Conservation (phyloP, 306 rosid species). For the Ziziphus jujuba region DNA sequence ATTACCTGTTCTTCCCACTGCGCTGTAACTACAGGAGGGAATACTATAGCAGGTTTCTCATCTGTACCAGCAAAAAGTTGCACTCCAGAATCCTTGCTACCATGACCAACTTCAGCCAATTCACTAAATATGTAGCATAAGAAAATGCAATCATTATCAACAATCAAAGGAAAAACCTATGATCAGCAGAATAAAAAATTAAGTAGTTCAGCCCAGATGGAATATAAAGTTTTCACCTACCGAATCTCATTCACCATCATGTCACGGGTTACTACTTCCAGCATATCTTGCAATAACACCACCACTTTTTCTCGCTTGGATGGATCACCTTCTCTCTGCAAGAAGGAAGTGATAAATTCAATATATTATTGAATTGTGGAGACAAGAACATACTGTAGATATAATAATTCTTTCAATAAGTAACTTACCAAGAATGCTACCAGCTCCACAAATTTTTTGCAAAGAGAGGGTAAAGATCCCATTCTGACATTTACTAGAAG, state of each 20-base stretch:
- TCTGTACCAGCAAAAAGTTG: conserved; percentile 97
- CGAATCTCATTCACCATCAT: conserved; percentile 89
- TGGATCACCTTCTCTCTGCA: conserved; percentile 68
- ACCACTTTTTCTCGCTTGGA: conserved; percentile 69
- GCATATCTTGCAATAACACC: conserved; percentile 87
- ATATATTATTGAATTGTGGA: conserved; percentile 4
- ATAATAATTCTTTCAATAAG: conserved; percentile 16
- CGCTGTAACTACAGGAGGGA: conserved; percentile 78
- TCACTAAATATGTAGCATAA: conserved; percentile 53
- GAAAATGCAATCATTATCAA: conserved; percentile 20
- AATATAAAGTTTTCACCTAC: conserved; percentile 44
- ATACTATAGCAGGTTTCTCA: conserved; percentile 67
- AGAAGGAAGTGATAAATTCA: conserved; percentile 33
- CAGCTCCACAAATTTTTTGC: conserved; percentile 85
- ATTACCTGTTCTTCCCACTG: conserved; percentile 97
- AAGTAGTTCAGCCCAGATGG: conserved; percentile 13
- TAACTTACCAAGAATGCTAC: conserved; percentile 82
- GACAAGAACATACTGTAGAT: conserved; percentile 25
- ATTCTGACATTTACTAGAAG: conserved; percentile 85
- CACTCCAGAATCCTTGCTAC: conserved; percentile 81
- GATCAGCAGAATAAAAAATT: neutral
- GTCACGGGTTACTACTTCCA: conserved; percentile 96
- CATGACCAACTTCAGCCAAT: conserved; percentile 75
- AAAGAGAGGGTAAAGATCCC: conserved; percentile 79
- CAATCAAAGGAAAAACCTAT: neutral